A percentile compares a stretch with the other conserved stretches of the same genome.
Conservation (phyloP, 352 stramenopile genomes). For the Phytopythium ostracodes region DNA sequence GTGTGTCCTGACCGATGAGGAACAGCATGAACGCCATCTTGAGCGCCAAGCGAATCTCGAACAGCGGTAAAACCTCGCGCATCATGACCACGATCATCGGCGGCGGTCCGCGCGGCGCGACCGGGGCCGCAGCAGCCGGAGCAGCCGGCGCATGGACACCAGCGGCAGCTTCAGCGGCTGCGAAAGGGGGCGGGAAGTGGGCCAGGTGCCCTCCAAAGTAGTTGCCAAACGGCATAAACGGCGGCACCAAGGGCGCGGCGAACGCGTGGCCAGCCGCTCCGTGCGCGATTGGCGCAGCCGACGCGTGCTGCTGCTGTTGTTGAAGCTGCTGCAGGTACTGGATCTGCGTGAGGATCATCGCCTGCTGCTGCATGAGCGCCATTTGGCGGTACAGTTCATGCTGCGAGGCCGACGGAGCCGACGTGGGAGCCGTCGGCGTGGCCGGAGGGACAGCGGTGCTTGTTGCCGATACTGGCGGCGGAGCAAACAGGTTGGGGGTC, state of each 20-base stretch:
- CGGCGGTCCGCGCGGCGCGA: conserved; percentile 12
- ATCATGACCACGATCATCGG: conserved; percentile 40
- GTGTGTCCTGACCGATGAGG: conserved; percentile 84
- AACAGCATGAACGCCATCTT: conserved; percentile 90
- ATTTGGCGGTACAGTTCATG: conserved; percentile 57
- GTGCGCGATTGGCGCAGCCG: background rate
- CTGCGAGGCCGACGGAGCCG: conserved; percentile 13
- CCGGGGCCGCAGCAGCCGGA: conserved; percentile 7
- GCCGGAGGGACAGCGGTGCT: conserved; percentile 10
- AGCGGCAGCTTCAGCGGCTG: background rate
- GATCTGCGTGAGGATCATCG: conserved; percentile 73
- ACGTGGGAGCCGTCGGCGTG: conserved; percentile 6
- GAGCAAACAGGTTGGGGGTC: background rate
- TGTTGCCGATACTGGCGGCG: conserved; percentile 12
- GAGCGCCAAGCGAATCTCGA: conserved; percentile 72
- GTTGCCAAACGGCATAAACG: conserved; percentile 21
- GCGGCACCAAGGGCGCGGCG: conserved; percentile 13
- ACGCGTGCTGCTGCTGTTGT: conserved; percentile 21
- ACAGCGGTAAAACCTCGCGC: conserved; percentile 51
- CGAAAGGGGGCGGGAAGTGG: conserved; percentile 10
- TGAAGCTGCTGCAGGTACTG: conserved; percentile 76
- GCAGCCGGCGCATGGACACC: conserved; percentile 5
- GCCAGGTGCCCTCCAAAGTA: conserved; percentile 27
- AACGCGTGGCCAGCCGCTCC: conserved; percentile 11
- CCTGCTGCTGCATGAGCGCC: conserved; percentile 77